Conservation (phyloP, 345 rosid genomes). For the Gossypium bickii region DNA sequence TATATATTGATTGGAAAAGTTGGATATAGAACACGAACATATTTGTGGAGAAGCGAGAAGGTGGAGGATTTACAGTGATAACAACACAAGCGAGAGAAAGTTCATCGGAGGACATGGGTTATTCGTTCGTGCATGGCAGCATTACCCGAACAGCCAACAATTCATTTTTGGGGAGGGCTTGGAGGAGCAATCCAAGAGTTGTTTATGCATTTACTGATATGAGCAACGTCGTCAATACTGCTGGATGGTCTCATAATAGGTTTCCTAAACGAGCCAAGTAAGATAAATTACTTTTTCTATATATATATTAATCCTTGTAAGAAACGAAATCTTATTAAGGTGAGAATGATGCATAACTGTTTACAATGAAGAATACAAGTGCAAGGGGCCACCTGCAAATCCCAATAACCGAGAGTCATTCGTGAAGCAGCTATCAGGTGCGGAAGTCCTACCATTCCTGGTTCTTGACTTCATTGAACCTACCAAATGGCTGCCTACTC, state of each 20-base stretch:
- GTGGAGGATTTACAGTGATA: conserved; percentile 32
- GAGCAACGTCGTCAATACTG: conserved; percentile 30
- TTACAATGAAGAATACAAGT: conserved; percentile 51
- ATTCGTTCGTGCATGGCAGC: background rate
- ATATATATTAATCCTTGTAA: too few relatives aligned
- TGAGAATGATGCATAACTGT: conserved; percentile 29
- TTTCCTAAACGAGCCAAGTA: conserved; percentile 35
- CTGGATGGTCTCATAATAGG: conserved; percentile 46
- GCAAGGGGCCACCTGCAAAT: conserved; percentile 39
- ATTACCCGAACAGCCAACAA: conserved; percentile 15
- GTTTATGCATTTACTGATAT: conserved; percentile 48
- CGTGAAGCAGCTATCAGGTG: conserved; percentile 31
- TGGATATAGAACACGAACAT: conserved; percentile 27
- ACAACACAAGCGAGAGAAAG: conserved; percentile 58
- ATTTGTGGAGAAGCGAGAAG: conserved; percentile 23
- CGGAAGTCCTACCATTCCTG: conserved; percentile 33
- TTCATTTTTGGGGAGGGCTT: conserved; percentile 59
- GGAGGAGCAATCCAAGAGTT: conserved; percentile 44
- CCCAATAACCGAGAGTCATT: conserved; percentile 22
- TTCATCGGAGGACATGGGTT: conserved; percentile 35
- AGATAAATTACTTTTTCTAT: background rate
- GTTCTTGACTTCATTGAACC: conserved; percentile 43
- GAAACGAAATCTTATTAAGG: too few relatives aligned
- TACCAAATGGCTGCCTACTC: conserved; percentile 61
- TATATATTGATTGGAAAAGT: background rate